Evolutionary conservation across 1,284 basidiomycete species (phyloP), one percentile per base, ranked within the genome.

Genomic region (Ganoderma sinense): DNA sequence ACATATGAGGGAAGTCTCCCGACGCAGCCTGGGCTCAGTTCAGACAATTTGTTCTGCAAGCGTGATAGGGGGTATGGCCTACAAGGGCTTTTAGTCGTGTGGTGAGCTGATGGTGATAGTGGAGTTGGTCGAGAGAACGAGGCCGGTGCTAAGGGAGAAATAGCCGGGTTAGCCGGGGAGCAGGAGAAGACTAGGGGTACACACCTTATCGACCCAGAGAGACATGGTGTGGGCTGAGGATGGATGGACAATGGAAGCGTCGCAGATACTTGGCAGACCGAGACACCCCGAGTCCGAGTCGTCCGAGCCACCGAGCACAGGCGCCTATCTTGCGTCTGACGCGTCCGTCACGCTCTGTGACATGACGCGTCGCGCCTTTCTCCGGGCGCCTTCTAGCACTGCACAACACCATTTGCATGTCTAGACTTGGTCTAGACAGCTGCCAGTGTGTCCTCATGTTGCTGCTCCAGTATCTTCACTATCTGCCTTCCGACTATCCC

Each of bases 1-100:
- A 89, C 84, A 98, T 93, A 80, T 99, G 97, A 7, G 97, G 97
- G 78, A 99, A 98, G 84, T 99, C 98, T 2, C 94, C 94, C 0
- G 94, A 94, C 0, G 91, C 87, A 1, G 95, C 91, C 94, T 95
- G 62, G 6, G 29, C 45, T 13, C 2, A 18, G 0, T 16, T 43
- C 0, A 67, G 61, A n/a, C 33, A 10, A 29, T 14, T 31, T 48
- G 55, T 16, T 66, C n/a, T 23, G 23, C 39, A 60, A 39, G n/a
- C 33, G 8, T 41, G 13, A 14, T 16, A 29, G 3, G 48, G 56
- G n/a, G n/a, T 0, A n/a, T 45, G 36, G 80, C 89, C 68, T 41
- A 95, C 95, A 65, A 99, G 85, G 1, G 96, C 93, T 73, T 88
- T 89, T 40, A 99, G 85, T 36, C 97, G 89, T 45, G 88, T 85